Evolutionary conservation across 2,329 filamentous ascomycete genomes (phyloP).

Genomic region (Hypoxylon sp.): DNA sequence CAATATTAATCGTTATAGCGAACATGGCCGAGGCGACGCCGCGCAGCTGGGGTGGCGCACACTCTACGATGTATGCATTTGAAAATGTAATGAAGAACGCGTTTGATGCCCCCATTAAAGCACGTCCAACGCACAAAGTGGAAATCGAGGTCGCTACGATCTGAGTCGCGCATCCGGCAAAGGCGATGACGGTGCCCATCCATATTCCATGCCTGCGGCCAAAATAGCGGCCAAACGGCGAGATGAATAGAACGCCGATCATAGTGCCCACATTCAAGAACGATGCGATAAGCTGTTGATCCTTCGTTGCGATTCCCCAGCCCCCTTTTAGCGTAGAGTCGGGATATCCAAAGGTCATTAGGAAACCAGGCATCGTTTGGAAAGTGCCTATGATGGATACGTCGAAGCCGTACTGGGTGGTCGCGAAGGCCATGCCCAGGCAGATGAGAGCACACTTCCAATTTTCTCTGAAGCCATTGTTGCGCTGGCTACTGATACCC

Average conservation of each 20-base stretch:
- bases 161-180: conserved; percentile 44
- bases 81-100: conserved; percentile 50
- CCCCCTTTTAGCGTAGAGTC: conserved; percentile 40
- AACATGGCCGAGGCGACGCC: conserved; percentile 38
- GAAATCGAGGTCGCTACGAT: conserved; percentile 42
- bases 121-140: conserved; percentile 47
- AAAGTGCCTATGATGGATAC: conserved; percentile 42
- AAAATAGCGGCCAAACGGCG: conserved; percentile 44
- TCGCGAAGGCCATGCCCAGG: conserved; percentile 48
- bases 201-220: conserved; percentile 50
- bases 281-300: conserved; percentile 50
- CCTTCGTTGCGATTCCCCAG: conserved; percentile 45
- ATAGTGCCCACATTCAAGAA: conserved; percentile 50
- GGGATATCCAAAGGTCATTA: conserved; percentile 46
- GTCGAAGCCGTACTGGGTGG: conserved; percentile 48
- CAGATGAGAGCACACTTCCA: conserved; percentile 49
- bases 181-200: conserved; percentile 45
- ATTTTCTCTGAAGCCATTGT: conserved; percentile 46
- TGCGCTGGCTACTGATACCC: conserved; percentile 42
- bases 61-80: conserved; percentile 50
- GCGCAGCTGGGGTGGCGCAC: conserved; percentile 44
- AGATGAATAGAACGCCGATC: conserved; percentile 45
- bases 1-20: conserved; percentile 37
- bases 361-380: conserved; percentile 49
- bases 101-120: conserved; percentile 49